Conservation (phyloP, 1,284 basidiomycete species). For the Ganoderma sp. region DNA sequence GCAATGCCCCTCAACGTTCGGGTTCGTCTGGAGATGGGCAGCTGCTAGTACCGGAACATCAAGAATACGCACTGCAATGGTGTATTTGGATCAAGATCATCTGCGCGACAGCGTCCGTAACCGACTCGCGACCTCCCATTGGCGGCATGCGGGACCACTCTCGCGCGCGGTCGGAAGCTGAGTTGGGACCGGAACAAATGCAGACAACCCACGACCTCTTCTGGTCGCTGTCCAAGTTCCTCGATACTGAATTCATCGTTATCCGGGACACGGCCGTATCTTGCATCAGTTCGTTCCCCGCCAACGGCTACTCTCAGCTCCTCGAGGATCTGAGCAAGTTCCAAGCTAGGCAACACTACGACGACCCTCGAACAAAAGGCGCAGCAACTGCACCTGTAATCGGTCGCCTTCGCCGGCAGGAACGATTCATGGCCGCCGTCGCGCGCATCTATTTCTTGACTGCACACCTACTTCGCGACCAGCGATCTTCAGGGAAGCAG, state of each 20-base stretch:
- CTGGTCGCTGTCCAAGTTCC: conserved; percentile 84
- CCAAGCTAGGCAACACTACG: conserved; percentile 82
- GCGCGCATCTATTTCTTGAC: conserved; percentile 90
- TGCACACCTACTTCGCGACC: conserved; percentile 76
- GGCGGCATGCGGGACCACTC: conserved; percentile 71
- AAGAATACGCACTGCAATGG: conserved; percentile 83
- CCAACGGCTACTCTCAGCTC: conserved; percentile 78
- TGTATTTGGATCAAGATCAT: conserved; percentile 84
- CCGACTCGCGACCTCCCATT: conserved; percentile 63
- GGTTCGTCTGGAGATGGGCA: conserved; percentile 49
- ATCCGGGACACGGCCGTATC: conserved; percentile 89
- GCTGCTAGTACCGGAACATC: conserved; percentile 66
- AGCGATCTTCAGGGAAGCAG: conserved; percentile 72
- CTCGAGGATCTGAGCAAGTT: conserved; percentile 85
- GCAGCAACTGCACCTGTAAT: conserved; percentile 44
- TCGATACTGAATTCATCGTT: conserved; percentile 83
- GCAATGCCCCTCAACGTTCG: conserved; percentile 50
- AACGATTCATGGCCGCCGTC: conserved; percentile 87
- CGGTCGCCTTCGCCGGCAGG: conserved; percentile 74
- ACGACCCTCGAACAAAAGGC: conserved; percentile 69
- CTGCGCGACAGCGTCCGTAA: conserved; percentile 77
- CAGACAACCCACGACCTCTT: conserved; percentile 84
- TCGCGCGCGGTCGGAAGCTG: conserved; percentile 74
- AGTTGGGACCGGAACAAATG: conserved; percentile 76
- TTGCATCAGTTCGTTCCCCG: conserved; percentile 87